Evolutionary conservation across 2,329 filamentous ascomycete genomes (phyloP).

Genomic region (Xylaria sp.): DNA sequence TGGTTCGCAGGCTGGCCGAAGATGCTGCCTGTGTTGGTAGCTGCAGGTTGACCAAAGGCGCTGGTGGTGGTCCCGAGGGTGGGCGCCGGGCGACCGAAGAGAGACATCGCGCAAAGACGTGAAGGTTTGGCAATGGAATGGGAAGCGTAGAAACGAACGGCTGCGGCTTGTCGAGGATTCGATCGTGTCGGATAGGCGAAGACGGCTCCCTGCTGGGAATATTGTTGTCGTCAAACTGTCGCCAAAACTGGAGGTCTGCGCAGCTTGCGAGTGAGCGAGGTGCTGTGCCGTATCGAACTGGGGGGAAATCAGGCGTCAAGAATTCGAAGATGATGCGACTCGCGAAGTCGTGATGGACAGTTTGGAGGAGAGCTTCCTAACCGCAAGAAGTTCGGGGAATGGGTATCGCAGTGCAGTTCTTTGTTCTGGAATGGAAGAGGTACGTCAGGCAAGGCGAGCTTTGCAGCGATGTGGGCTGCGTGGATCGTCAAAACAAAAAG

Average conservation of each 20-base stretch:
- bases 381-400: background rate
- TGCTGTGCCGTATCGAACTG: background rate
- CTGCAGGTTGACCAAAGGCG: conserved; percentile 16
- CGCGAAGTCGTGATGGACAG: background rate
- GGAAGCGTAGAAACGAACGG: background rate
- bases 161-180: background rate
- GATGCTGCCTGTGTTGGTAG: conserved; percentile 30
- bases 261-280: background rate
- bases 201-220: background rate
- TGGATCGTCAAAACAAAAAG: conserved; percentile 18
- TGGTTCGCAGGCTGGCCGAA: conserved; percentile 41
- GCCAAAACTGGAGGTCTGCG: background rate
- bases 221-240: conserved; percentile 3
- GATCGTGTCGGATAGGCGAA: background rate
- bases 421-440: background rate
- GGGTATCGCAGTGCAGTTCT: background rate
- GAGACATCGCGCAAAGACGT: conserved; percentile 21
- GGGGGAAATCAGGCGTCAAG: background rate
- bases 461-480: background rate
- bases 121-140: background rate
- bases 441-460: background rate
- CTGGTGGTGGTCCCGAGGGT: conserved; percentile 25
- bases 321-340: background rate
- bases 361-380: background rate
- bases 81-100: conserved; percentile 23